Percentiles rank a stretch among this genome's conserved stretches.
Conservation (phyloP, 164 flowering plant species). For the Cinnamomum micranthum region DNA sequence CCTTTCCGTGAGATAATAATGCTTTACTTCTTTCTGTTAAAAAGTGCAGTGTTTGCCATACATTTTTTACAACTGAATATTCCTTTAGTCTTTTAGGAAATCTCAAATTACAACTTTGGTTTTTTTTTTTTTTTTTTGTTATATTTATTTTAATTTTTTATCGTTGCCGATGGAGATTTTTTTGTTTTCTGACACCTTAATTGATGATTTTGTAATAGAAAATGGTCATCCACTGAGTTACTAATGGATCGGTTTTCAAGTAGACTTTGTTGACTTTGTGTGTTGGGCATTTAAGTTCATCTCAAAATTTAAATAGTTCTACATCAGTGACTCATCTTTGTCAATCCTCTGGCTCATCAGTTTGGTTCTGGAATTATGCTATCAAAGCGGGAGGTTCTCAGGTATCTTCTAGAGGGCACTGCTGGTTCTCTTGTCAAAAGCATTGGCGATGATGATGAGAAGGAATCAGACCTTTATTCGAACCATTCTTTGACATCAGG, state of each 20-base stretch:
- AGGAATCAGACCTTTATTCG: constrained; percentile 23
- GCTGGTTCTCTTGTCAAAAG: constrained; percentile 50
- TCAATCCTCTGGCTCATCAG: constrained; percentile 34
- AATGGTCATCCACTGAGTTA: too few species aligned
- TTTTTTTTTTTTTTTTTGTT: too few species aligned
- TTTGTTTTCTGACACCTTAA: too few species aligned
- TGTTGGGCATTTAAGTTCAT: too few species aligned
- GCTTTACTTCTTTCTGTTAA: neutral
- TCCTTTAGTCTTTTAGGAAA: neutral
- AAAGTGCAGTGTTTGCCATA: neutral
- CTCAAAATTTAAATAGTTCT: neutral
- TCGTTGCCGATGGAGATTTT: too few species aligned
- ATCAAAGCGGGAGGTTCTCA: constrained; percentile 45
- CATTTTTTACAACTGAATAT: too few species aligned
- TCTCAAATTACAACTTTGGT: neutral
- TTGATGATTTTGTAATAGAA: too few species aligned
- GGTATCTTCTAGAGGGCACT: constrained; percentile 65
- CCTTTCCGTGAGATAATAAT: neutral
- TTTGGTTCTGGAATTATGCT: constrained; percentile 51
- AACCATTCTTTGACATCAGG: constrained; percentile 25
- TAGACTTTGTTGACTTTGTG: too few species aligned
- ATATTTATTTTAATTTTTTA: too few species aligned
- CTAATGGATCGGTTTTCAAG: too few species aligned
- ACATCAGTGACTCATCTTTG: neutral
- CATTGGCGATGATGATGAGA: constrained; percentile 38